phyloP scores from a whole-genome alignment of 495 filamentous ascomycete species.

The Aspergillus homomorphus region DNA sequence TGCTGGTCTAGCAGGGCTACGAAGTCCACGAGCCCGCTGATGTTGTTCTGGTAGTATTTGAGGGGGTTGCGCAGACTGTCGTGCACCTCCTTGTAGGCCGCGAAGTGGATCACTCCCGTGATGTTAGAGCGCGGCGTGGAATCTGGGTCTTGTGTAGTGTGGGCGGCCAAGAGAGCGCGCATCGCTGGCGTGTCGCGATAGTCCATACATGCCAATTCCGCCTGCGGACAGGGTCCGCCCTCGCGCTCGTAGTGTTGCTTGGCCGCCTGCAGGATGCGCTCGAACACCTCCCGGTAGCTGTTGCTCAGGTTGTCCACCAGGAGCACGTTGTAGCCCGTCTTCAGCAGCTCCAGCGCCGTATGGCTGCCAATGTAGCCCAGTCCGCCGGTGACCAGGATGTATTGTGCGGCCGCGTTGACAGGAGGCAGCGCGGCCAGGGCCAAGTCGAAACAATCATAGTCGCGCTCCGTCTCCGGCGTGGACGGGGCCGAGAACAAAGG shows the following conservation, averaged over 20 bases:
- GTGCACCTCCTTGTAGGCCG: constrained; percentile 55
- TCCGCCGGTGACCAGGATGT: constrained; percentile 58
- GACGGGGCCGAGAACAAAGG: constrained; percentile 1
- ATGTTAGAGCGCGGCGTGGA: constrained; percentile 41
- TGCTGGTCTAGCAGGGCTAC: constrained; percentile 48
- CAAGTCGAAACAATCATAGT: neutral
- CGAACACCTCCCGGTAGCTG: constrained; percentile 49
- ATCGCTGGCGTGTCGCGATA: constrained; percentile 48
- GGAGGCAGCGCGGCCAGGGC: neutral
- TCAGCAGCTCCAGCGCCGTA: constrained; percentile 57
- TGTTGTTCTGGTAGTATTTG: constrained; percentile 62
- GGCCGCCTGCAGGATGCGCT: constrained; percentile 46
- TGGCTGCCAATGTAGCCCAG: constrained; percentile 65
- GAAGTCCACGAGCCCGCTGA: constrained; percentile 56
- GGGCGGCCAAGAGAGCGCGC: constrained; percentile 31
- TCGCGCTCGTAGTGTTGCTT: constrained; percentile 30
- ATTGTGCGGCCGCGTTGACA: constrained; percentile 8
- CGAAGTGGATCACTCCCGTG: constrained; percentile 60
- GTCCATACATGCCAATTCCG: constrained; percentile 45
- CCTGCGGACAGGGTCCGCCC: constrained; percentile 7
- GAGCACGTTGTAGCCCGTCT: constrained; percentile 57
- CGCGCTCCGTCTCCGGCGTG: constrained; percentile 1
- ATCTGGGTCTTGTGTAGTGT: neutral
- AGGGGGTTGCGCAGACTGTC: constrained; percentile 53
- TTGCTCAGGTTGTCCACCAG: constrained; percentile 63